Conservation (phyloP, 495 filamentous ascomycete species). For the Penicillium robsamsonii region DNA sequence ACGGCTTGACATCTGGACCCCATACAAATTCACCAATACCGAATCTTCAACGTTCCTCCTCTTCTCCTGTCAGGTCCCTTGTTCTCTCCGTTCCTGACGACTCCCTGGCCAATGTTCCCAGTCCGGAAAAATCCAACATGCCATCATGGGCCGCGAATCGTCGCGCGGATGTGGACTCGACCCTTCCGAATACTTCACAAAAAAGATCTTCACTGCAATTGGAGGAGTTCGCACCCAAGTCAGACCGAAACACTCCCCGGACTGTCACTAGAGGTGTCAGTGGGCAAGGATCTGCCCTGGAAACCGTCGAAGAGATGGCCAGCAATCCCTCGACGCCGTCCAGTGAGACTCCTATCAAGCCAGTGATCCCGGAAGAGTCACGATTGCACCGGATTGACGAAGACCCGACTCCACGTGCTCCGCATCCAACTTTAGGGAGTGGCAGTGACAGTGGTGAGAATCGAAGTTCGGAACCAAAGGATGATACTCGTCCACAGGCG, state of each 20-base stretch:
- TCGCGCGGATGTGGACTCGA: constrained; percentile 39
- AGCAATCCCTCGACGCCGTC: constrained; percentile 76
- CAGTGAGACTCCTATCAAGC: constrained; percentile 43
- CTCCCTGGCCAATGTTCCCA: constrained; percentile 54
- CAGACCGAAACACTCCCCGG: constrained; percentile 37
- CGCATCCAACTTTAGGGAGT: constrained; percentile 40
- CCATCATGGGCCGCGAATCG: constrained; percentile 58
- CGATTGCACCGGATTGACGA: constrained; percentile 42
- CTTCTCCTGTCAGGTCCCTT: constrained; percentile 58
- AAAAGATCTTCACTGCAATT: constrained; percentile 35
- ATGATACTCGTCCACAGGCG: constrained; percentile 33
- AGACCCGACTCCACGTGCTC: constrained; percentile 36
- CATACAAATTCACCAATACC: constrained; percentile 54
- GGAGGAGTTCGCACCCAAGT: constrained; percentile 34
- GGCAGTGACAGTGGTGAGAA: constrained; percentile 52
- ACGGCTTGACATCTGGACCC: constrained; percentile 38
- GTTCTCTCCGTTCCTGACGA: constrained; percentile 56
- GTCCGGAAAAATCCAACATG: constrained; percentile 62
- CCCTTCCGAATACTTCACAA: constrained; percentile 43
- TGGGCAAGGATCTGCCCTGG: constrained; percentile 67
- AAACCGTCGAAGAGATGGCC: constrained; percentile 86
- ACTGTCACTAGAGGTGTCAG: constrained; percentile 58
- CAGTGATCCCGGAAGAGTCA: constrained; percentile 30
- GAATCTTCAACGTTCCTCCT: constrained; percentile 62
- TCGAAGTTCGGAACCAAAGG: constrained; percentile 41